Base-by-base conservation (phyloP, 495 filamentous ascomycete species). In the Aspergillus olivimuriae region DNA sequence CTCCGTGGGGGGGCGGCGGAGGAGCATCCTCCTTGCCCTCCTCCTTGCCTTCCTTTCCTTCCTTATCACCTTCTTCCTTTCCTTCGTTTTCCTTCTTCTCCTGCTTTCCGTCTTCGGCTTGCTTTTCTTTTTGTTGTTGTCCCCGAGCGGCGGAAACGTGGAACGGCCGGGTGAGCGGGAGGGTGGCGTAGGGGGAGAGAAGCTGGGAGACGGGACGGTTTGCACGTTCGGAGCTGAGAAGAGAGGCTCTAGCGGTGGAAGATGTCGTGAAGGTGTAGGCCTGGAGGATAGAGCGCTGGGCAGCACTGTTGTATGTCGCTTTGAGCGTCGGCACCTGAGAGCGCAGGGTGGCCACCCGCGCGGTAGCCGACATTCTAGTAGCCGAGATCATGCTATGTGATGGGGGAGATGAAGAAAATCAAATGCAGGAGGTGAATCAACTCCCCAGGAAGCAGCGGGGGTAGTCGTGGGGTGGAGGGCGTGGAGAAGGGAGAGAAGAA, bases 1-100 rank as follows among this genome's bases (percentile, higher is more conserved):
- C 88, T 47, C 92, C 94, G 55, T 98, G 94, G 5, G 92, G 92
- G 16, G 92, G 91, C 5, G 91, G 94, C 6, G 92, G 85, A 43
- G 73, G 65, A 18, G 74, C 66, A n/a, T 80, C 71, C 47, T 91
- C 82, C 61, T 90, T 80, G 48, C 82, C 75, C 52, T 52, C 58
- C 32, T 47, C 44, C 26, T 51, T 48, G 14, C 33, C 32, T 44
- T 65, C 59, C n/a, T 65, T 44, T 65, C 59, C n/a, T 65, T 80
- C 71, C 47, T 91, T 82, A 60, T 90, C 80, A 48, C 82, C 75
- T 52, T 52, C 58, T 30, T 47, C 44, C 26, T 51, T 48, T 12
- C 33, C 32, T 44, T 65, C 59, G 11, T 73, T 65, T 31, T 76
- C 68, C 18, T 72, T 68, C 20, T 75, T 56, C 19, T 64, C 69